Evolutionary conservation across 78 protist genomes (phyloP).

Genomic region (Isochrysis galbana): DNA sequence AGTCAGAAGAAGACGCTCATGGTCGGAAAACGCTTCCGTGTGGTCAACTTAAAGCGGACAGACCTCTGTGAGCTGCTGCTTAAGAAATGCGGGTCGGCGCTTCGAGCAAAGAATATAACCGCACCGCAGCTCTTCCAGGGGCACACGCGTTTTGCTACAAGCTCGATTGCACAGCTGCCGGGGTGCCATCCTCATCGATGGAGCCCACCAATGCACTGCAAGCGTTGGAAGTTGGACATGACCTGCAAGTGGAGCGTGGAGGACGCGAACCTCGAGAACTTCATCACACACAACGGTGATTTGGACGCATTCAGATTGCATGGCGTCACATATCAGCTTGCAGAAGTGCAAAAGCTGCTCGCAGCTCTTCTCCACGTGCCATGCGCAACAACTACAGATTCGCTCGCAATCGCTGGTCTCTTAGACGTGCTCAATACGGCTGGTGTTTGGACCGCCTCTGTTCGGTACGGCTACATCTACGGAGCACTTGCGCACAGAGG

Average conservation of each 20-base stretch:
- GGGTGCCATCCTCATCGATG: constrained; percentile 47
- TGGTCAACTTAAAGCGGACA: constrained; percentile 42
- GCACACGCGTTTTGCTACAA: constrained; percentile 48
- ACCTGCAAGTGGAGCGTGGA: too few relatives aligned
- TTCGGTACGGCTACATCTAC: constrained; percentile 19
- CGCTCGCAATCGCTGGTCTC: constrained; percentile 22
- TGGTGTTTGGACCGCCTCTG: constrained; percentile 29
- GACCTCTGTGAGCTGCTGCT: not conserved
- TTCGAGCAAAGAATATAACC: too few relatives aligned
- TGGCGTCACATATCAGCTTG: not conserved
- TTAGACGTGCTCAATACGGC: constrained; percentile 23
- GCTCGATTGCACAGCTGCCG: not conserved
- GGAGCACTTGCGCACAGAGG: not conserved
- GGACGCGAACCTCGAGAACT: not conserved
- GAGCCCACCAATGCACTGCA: not conserved
- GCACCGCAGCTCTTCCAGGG: constrained; percentile 29
- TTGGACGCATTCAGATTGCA: not conserved
- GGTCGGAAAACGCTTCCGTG: not conserved
- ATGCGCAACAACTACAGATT: not conserved
- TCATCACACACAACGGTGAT: constrained; percentile 54
- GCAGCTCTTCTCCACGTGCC: not conserved
- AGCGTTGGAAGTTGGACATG: too few relatives aligned
- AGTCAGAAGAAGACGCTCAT: too few relatives aligned
- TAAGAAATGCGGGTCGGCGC: not conserved
- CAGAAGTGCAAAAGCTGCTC: not conserved